Conservation (phyloP, 208 protist genomes). For the Wallacemonas rigidus region DNA sequence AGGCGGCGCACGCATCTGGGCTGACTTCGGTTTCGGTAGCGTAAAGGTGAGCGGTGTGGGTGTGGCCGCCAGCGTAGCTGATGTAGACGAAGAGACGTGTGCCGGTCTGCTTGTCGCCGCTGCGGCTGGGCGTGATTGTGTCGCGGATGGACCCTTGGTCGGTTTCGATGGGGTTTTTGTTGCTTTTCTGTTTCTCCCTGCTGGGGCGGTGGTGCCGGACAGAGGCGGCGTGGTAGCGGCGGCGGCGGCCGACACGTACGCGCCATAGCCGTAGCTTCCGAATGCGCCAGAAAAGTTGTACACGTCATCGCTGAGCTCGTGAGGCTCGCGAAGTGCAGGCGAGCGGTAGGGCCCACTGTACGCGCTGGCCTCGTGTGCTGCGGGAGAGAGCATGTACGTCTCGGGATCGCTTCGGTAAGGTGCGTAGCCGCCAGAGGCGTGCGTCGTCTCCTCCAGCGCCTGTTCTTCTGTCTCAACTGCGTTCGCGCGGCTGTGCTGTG, state of each 20-base stretch:
- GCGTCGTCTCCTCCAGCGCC: neutral
- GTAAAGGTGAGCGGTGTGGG: too few relatives aligned
- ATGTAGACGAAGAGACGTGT: too few relatives aligned
- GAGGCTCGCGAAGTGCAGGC: conserved; percentile 5
- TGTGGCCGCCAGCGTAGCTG: too few relatives aligned
- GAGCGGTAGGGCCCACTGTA: conserved; percentile 12
- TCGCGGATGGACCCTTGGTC: too few relatives aligned
- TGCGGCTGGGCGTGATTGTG: too few relatives aligned
- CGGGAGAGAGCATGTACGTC: neutral
- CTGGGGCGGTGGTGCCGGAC: neutral
- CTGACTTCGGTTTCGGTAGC: neutral
- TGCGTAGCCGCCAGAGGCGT: neutral
- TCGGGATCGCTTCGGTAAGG: conserved; percentile 7
- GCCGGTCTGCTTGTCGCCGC: too few relatives aligned
- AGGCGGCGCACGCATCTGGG: too few relatives aligned
- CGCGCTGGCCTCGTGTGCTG: neutral
- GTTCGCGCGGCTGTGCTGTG: neutral
- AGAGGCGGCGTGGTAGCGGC: neutral
- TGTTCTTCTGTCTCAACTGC: neutral
- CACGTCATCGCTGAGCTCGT: neutral
- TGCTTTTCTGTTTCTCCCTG: neutral
- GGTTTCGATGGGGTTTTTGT: too few relatives aligned
- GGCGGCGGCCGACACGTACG: neutral
- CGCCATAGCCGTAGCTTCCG: neutral
- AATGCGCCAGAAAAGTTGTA: neutral